These are phyloP conservation scores for Russula sp. DNA, from an alignment of 768 basidiomycete species.

Conservation along the genomic window DNA sequence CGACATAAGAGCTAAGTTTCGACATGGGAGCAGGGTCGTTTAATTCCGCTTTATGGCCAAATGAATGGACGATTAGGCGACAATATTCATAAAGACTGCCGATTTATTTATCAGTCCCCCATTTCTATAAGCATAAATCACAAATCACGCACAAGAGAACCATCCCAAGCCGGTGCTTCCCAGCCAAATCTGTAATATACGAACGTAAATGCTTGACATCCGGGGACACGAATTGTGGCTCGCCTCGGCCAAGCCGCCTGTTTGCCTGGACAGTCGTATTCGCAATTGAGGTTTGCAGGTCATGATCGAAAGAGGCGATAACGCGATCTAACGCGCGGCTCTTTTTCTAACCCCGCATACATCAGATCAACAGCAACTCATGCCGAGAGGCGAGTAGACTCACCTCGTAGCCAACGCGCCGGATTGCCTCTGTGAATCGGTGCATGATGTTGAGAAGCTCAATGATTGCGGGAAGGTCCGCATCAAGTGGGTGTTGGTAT, in stretches of 20 bases:
- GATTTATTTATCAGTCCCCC: not conserved
- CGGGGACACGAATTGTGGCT: not conserved
- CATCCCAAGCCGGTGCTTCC: conserved; percentile 22
- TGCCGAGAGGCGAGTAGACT: not conserved
- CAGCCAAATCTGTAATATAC: conserved; percentile 17
- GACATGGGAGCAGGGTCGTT: conserved; percentile 1
- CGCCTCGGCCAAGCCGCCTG: conserved; percentile 19
- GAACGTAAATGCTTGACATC: not conserved
- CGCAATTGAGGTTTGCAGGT: conserved; percentile 21
- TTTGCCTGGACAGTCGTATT: conserved; percentile 19
- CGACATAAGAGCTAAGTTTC: conserved; percentile 18
- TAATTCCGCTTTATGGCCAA: conserved; percentile 24
- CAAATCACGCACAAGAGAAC: conserved; percentile 24
- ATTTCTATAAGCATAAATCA: not conserved
- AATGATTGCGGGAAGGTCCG: conserved; percentile 35
- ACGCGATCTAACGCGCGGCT: conserved; percentile 23
- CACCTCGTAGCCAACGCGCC: conserved; percentile 10
- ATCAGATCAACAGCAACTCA: not conserved
- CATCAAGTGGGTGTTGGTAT: conserved; percentile 35
- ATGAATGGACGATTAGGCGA: conserved; percentile 28
- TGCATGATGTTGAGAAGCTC: conserved; percentile 38
- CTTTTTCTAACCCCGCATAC: conserved; percentile 13
- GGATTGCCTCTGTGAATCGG: conserved; percentile 32
- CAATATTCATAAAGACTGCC: conserved; percentile 26
- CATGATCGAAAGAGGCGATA: conserved; percentile 9